Evolutionary conservation across 805 yeast genomes (phyloP).

Genomic region (Nakazawaea ambrosiae): DNA sequence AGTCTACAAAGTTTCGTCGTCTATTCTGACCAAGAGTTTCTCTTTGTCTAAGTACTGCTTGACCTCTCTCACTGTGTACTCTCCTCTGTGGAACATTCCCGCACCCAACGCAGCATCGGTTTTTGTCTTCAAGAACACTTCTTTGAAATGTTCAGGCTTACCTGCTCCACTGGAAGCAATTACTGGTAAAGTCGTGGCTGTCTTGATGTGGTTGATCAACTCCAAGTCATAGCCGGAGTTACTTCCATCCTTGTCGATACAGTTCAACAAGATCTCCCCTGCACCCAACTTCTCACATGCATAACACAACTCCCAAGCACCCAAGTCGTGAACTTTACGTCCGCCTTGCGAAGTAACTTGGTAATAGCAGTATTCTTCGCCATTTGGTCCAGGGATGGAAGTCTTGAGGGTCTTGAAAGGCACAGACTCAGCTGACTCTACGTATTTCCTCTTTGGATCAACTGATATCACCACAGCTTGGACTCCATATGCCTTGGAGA

Average conservation of each 20-base stretch:
- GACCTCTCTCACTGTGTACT: constrained; percentile 80
- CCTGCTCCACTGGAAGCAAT: constrained; percentile 99
- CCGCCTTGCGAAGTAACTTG: constrained; percentile 98
- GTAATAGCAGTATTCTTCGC: constrained; percentile 86
- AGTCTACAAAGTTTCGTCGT: constrained; percentile 20
- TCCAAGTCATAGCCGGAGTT: constrained; percentile 93
- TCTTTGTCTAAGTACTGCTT: constrained; percentile 54
- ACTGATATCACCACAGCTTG: constrained; percentile 98
- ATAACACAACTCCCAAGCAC: constrained; percentile 80
- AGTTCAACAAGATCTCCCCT: constrained; percentile 88
- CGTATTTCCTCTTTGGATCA: constrained; percentile 90
- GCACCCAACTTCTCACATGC: constrained; percentile 95
- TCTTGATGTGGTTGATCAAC: constrained; percentile 69
- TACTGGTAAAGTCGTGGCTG: constrained; percentile 79
- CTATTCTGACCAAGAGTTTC: constrained; percentile 73
- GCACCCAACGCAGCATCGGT: constrained; percentile 99
- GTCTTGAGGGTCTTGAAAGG: constrained; percentile 62
- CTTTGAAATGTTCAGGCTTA: constrained; percentile 79
- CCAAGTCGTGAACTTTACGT: constrained; percentile 78
- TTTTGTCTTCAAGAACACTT: constrained; percentile 73
- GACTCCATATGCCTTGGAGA: constrained; percentile 84
- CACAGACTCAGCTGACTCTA: constrained; percentile 52
- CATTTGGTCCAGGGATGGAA: constrained; percentile 70
- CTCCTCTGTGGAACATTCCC: constrained; percentile 96
- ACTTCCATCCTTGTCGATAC: constrained; percentile 96